These are phyloP conservation scores for Pachyrhizus erosus DNA, from an alignment of 306 rosid genomes.

Conservation along the genomic window DNA sequence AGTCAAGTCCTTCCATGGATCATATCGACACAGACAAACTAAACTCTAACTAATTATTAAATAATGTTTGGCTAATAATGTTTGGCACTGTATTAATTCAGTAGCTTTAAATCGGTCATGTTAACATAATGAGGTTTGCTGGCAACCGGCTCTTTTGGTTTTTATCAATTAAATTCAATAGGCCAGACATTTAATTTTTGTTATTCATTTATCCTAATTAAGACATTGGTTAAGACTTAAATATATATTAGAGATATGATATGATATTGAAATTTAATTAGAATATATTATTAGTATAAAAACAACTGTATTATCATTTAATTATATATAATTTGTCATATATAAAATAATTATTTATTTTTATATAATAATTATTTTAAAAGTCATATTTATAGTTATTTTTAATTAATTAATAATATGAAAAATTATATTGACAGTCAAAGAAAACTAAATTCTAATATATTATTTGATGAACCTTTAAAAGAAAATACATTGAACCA, in stretches of 20 bases:
- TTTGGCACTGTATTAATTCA: background rate
- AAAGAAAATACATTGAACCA: background rate
- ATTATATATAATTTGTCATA: background rate
- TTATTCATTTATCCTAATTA: background rate
- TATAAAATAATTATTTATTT: background rate
- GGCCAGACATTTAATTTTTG: background rate
- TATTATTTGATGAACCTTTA: background rate
- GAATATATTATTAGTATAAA: background rate
- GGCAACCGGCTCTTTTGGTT: background rate
- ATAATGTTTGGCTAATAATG: background rate
- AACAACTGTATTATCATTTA: background rate
- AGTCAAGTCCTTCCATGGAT: background rate
- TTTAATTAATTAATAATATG: background rate
- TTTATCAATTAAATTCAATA: background rate
- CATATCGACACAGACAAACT: conserved; percentile 5
- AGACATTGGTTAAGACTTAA: too few species aligned
- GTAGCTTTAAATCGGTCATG: background rate
- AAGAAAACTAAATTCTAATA: background rate
- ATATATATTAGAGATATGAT: background rate
- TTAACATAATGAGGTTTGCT: background rate
- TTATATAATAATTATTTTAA: background rate
- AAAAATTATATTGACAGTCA: background rate
- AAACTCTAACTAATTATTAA: background rate
- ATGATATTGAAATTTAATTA: background rate
- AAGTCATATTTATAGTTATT: background rate